These are phyloP conservation scores for Thermothelomyces thermophilus DNA, from an alignment of 2,329 filamentous ascomycete genomes.

Conservation along the genomic window DNA sequence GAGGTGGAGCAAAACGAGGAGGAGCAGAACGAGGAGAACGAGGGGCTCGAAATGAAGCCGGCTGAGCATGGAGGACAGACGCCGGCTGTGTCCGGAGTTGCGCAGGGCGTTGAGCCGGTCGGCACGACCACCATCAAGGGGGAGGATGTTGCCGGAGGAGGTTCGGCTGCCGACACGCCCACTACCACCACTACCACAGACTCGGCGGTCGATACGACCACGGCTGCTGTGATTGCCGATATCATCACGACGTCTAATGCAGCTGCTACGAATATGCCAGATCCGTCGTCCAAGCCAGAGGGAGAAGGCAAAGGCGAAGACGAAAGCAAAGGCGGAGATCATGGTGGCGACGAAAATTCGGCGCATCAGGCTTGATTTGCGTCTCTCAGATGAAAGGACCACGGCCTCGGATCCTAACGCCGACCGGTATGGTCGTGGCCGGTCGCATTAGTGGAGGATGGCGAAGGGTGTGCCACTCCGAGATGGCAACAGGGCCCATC, in stretches of 20 bases:
- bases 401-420: neutral
- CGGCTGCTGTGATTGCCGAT: neutral
- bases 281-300: conserved; percentile 1
- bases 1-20: conserved; percentile 33
- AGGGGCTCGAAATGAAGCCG: conserved; percentile 41
- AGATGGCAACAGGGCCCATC: no score
- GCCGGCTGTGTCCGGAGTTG: neutral
- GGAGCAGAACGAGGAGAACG: conserved; percentile 15
- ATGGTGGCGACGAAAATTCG: neutral
- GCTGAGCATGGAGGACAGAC: conserved; percentile 15
- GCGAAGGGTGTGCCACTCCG: no score
- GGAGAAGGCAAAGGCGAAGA: neutral
- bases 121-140: neutral
- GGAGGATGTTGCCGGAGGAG: neutral
- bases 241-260: neutral
- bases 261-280: neutral
- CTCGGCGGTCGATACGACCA: neutral
- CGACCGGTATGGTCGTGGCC: neutral
- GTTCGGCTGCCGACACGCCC: neutral
- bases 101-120: neutral
- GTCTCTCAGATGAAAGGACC: neutral
- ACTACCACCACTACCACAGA: neutral
- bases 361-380: neutral
- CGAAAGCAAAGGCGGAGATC: neutral
- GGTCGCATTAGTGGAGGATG: neutral